Percentiles rank a stretch among this genome's conserved stretches.
Evolutionary conservation across 352 stramenopile species (phyloP).

Genomic region (Globisporangium camurandrum): DNA sequence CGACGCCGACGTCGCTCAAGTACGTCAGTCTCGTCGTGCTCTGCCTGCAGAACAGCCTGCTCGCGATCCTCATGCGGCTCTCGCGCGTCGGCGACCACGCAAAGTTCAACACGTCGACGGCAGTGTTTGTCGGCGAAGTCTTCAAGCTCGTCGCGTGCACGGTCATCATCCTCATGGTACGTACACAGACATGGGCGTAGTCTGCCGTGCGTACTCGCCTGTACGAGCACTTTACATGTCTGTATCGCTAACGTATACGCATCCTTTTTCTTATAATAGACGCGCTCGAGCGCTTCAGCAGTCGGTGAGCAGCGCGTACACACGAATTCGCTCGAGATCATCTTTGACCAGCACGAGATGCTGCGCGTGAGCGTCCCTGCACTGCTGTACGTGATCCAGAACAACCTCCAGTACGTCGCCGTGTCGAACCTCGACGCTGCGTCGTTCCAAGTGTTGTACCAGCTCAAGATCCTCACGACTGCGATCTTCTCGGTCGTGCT

Average conservation of each 20-base stretch:
- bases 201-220: neutral
- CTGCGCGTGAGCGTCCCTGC: conserved; percentile 69
- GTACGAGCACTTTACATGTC: neutral
- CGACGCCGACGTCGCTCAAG: conserved; percentile 47
- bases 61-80: conserved; percentile 77
- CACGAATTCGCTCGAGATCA: conserved; percentile 18
- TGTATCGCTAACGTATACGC: neutral
- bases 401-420: conserved; percentile 80
- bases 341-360: conserved; percentile 58
- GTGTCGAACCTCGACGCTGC: conserved; percentile 75
- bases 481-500: conserved; percentile 81
- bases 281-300: neutral
- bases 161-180: conserved; percentile 35
- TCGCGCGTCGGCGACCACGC: conserved; percentile 60
- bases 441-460: conserved; percentile 79
- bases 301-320: conserved; percentile 7
- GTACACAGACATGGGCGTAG: neutral
- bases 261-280: neutral
- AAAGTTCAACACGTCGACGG: conserved; percentile 69
- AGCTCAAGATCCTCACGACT: conserved; percentile 86
- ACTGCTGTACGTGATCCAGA: conserved; percentile 78
- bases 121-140: conserved; percentile 62
- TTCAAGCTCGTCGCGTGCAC: conserved; percentile 58
- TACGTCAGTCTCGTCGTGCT: conserved; percentile 68
- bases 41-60: conserved; percentile 74